Evolutionary conservation across 257 asterid species (phyloP).

Genomic region (Solanum dulcamara): DNA sequence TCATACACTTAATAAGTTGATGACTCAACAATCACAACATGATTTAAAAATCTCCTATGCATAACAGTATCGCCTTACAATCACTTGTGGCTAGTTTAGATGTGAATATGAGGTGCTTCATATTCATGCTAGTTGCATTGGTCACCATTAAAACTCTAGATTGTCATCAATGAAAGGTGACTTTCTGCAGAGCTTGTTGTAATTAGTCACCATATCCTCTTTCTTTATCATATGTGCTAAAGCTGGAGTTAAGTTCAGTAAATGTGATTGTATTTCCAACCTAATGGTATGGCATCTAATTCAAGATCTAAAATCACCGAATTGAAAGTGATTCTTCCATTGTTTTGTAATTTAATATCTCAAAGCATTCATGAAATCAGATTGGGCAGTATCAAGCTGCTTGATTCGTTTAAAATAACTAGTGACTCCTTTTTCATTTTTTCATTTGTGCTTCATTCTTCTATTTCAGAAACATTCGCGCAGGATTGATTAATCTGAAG

Average conservation of each 20-base stretch:
- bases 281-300: not conserved
- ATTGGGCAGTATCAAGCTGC: not conserved
- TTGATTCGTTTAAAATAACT: not conserved
- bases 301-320: not conserved
- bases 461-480: not conserved
- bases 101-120: not conserved
- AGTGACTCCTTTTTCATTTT: not conserved
- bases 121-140: not conserved
- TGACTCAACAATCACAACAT: constrained; percentile 36
- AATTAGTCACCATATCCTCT: not conserved
- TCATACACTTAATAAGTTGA: constrained; percentile 12
- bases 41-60: constrained; percentile 5
- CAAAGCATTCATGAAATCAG: not conserved
- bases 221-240: not conserved
- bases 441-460: not conserved
- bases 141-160: not conserved
- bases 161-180: not conserved
- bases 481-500: not conserved
- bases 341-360: not conserved
- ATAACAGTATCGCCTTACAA: constrained; percentile 2
- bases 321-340: not conserved
- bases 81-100: not conserved
- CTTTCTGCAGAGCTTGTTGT: not conserved
- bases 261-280: not conserved
- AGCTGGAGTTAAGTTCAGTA: not conserved